These are phyloP conservation scores for Candida michaelii DNA, from an alignment of 805 yeast genomes.

Conservation along the genomic window DNA sequence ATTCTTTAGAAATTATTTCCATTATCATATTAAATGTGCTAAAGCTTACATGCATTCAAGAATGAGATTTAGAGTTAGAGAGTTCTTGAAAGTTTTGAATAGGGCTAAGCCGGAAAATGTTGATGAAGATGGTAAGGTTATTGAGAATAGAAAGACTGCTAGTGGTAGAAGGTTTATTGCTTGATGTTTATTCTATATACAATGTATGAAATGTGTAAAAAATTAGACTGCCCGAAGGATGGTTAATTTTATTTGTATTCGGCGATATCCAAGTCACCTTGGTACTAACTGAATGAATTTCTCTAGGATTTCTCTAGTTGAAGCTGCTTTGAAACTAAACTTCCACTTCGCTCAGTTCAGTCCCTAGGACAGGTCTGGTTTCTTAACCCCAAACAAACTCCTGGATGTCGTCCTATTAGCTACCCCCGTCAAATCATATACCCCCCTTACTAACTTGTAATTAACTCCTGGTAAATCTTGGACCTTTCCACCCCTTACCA, in stretches of 20 bases:
- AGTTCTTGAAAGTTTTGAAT: conserved; percentile 91
- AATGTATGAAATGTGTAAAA: no score
- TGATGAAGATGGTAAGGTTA: conserved; percentile 57
- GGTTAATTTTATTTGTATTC: no score
- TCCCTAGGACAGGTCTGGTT: no score
- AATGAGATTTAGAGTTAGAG: conserved; percentile 94
- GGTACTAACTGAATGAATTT: no score
- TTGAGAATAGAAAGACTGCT: conserved; percentile 63
- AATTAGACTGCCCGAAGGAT: no score
- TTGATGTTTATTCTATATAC: conserved; percentile 9
- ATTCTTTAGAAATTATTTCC: conserved; percentile 94
- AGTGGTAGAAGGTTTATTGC: conserved; percentile 63
- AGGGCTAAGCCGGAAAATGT: conserved; percentile 94
- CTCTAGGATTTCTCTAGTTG: no score
- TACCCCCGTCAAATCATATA: conserved; percentile 89
- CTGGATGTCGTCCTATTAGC: conserved; percentile 89
- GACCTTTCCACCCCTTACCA: conserved; percentile 96
- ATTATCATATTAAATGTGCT: conserved; percentile 96
- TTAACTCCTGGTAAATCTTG: conserved; percentile 99
- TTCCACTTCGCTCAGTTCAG: no score
- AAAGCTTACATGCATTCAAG: conserved; percentile 98
- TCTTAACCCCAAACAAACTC: conserved; percentile 91
- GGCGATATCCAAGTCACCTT: no score
- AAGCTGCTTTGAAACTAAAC: no score
- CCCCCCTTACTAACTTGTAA: conserved; percentile 91